Evolutionary conservation across 768 basidiomycete genomes (phyloP), one percentile per base, ranked within the genome.

Genomic region (Ramaria rubella): DNA sequence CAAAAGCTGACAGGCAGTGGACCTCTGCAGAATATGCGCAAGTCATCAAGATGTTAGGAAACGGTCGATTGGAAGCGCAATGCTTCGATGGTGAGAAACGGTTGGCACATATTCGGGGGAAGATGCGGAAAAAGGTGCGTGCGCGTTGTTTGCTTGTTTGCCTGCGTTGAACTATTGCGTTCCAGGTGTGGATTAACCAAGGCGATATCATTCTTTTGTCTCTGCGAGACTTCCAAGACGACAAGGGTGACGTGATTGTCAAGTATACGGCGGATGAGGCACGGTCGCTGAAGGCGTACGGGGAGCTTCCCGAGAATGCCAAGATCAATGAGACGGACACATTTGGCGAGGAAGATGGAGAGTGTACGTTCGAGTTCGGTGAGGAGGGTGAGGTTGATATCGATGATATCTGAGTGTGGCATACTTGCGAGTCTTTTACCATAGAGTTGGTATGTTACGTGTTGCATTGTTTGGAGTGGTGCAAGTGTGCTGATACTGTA

Each of bases 1-100:
- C n/a, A n/a, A n/a, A n/a, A n/a, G n/a, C n/a, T 8, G 15, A 26
- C 23, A 27, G 24, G 24, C 21, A 9, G 23, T 11, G 12, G 9
- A 9, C 23, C 44, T 11, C 11, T 38, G 8, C 62, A 78, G 94
- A 98, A 72, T 99, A 99, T 71, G 96, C 93, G 15, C 96, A 98
- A 71, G 96, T 98, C 50, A 85, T 75, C 53, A 99, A 98, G 77
- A 99, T 99, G 96, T 80, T 99, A 42, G 96, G 96, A 29, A 99
- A 99, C 67, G 95, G 96, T 19, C 86, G 94, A 40, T 73, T 99
- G 57, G 95, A 97, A 76, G 95, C 94, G 2, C 82, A 86, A 66
- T 98, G 95, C 75, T 97, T 98, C 68, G 96, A 99, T 69, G 95
- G 96, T 27, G 94, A 95, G 80, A 97, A 96, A 74, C 79, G 96